Base-by-base conservation (phyloP, 2,329 filamentous ascomycete species). In the Scytalidium sp. region DNA sequence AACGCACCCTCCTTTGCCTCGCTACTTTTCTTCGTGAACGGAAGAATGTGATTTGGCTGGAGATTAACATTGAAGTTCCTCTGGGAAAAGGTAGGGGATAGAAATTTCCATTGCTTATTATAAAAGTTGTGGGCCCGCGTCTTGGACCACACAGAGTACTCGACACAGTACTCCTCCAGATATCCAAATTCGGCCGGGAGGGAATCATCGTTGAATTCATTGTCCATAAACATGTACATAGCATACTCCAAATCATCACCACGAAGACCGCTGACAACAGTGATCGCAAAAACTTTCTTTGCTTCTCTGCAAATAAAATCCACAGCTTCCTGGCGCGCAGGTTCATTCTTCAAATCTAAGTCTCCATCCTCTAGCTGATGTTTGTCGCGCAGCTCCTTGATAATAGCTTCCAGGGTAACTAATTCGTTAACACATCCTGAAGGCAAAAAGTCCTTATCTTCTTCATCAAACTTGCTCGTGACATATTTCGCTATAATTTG, bases 31-130 rank as follows among this genome's bases (percentile, higher is more conserved):
- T 21, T 13, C 27, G 36, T 47, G 19, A 47, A 47, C 2, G 46
- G 46, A 6, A 47, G 17, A n/a, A 47, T 47, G 17, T 9, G n/a
- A n/a, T n/a, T n/a, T 2, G 22, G 7, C 3, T 45, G 11, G 17
- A 45, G 27, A 6, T 32, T 19, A 10, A 45, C 9, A 11, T 45
- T 45, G 8, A 45, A 45, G 9, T 17, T 21, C 17, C n/a, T 3
- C 1, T 36, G 25, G 27, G 40, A 19, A 3, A 49, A 45, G 10
- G 45, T 23, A 17, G 47, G 41, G 23, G 47, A 41, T 15, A 39
- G 47, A 39, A 49, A 19, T 3, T 19, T 10, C 47, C 47, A 49
- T 22, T 49, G 47, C 47, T 23, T 49, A 9, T 44, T n/a, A 29
- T 44, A 6, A 36, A 49, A 49, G 27, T 22, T 32, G 17, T 27